Evolutionary conservation across 805 yeast species (phyloP).

Genomic region (Clavispora asparagi): DNA sequence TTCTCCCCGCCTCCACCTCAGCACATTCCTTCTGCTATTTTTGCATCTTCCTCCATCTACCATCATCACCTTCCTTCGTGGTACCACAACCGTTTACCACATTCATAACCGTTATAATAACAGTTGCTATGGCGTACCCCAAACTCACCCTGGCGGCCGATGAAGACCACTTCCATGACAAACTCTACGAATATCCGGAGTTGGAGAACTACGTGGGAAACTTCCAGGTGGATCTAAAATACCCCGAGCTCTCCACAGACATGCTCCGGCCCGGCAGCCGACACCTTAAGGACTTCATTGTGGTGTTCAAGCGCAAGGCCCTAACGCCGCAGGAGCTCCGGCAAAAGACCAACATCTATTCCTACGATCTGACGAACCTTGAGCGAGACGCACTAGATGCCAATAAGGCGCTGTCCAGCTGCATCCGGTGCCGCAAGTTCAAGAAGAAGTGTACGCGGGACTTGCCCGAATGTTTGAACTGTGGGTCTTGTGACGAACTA

Average conservation of each 20-base stretch:
- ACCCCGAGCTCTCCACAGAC: not conserved
- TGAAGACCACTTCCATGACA: slow-evolving; percentile 7
- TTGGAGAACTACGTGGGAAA: slow-evolving; percentile 18
- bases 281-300: slow-evolving; percentile 13
- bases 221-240: slow-evolving; percentile 14
- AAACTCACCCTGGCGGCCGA: not conserved
- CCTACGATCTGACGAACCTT: slow-evolving; percentile 14
- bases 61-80: too few relatives aligned
- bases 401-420: slow-evolving; percentile 22
- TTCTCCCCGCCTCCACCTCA: not conserved
- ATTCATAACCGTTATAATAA: not conserved
- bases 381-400: slow-evolving; percentile 17
- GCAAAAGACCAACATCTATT: slow-evolving; percentile 16
- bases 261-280: slow-evolving; percentile 1
- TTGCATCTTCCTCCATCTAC: too few relatives aligned
- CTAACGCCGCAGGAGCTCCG: slow-evolving; percentile 10
- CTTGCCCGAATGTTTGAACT: slow-evolving; percentile 28
- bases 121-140: not conserved
- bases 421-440: slow-evolving; percentile 27
- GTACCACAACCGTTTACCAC: too few relatives aligned
- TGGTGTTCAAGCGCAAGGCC: slow-evolving; percentile 27
- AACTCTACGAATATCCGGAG: slow-evolving; percentile 12
- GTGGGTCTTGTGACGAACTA: slow-evolving; percentile 25
- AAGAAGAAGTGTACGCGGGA: slow-evolving; percentile 28
- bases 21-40: not conserved